Evolutionary conservation across 805 yeast species (phyloP), one percentile per base, ranked within the genome.

Genomic region (Wickerhamomyces strasburgensis): DNA sequence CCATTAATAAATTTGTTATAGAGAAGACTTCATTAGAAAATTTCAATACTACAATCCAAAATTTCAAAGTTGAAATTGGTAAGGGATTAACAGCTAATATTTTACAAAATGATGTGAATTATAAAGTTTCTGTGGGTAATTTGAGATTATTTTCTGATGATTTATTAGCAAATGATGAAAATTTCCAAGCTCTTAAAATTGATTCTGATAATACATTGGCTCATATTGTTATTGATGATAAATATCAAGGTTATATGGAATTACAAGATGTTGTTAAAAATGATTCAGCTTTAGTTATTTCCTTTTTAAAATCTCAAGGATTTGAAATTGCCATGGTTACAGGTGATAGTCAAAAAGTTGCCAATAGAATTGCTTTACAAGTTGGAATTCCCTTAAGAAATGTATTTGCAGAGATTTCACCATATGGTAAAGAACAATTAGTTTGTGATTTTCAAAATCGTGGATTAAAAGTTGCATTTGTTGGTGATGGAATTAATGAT

Each of bases 401-500:
- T 51, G 78, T 85, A 3, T 84, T 76, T 67, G 79, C 90, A 32
- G 86, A 80, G 42, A 77, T 86, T 3, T 66, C 82, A 1, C 98
- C 98, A 0, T 64, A 71, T 13, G 83, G 81, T 37, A 93, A 93
- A 60, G 79, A 85, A 38, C 71, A 71, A 21, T 68, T 86, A 24
- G 77, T 93, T 16, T 61, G 63, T 28, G 67, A 70, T 33, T 62
- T 86, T 38, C 84, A 80, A 51, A 58, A 48, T 11, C 49, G 48
- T 3, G 67, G 65, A 2, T 50, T 62, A 9, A 64, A 67, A 14
- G 81, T 93, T 29, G 90, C 89, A 5, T 88, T 94, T 68, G 81
- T 93, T 16, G 99, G 99, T 27, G 99, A 93, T 62, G 99, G 99
- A 42, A 85, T 93, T 47, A 93, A 93, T 59, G 99, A 93, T 57